Evolutionary conservation across 2,329 filamentous ascomycete species (phyloP).

Genomic region (Teratosphaeria epicoccoides): DNA sequence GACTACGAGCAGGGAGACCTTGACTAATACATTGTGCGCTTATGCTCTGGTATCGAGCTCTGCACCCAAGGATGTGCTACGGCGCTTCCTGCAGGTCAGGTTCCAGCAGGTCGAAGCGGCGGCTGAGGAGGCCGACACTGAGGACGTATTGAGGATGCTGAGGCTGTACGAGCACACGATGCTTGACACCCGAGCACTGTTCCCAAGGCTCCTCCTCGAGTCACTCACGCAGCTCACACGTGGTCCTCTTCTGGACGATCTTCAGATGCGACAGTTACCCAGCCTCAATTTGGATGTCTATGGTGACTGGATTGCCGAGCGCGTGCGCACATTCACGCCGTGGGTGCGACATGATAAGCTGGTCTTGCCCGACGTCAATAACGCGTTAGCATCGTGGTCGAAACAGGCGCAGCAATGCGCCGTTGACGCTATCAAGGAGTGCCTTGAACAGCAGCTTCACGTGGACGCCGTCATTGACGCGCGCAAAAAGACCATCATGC

Average conservation of each 20-base stretch:
- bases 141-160: constrained; percentile 53
- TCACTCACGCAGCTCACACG: constrained; percentile 59
- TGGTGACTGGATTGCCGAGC: constrained; percentile 68
- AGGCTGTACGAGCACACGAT: constrained; percentile 67
- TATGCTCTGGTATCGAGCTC: constrained; percentile 74
- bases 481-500: constrained; percentile 18
- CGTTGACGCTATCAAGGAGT: constrained; percentile 12
- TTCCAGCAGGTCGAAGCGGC: constrained; percentile 55
- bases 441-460: constrained; percentile 11
- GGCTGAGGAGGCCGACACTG: constrained; percentile 44
- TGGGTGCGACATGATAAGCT: constrained; percentile 74
- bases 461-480: constrained; percentile 13
- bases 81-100: constrained; percentile 66
- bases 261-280: constrained; percentile 53
- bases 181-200: constrained; percentile 63
- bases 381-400: constrained; percentile 54
- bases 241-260: constrained; percentile 61
- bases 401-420: constrained; percentile 40
- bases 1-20: constrained; percentile 30
- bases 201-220: constrained; percentile 61
- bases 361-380: constrained; percentile 28
- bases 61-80: constrained; percentile 65
- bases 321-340: constrained; percentile 74
- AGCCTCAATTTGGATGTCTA: constrained; percentile 68
- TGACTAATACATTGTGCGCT: constrained; percentile 67